Conservation (phyloP, 495 filamentous ascomycete genomes). For the Choiromyces venosus region DNA sequence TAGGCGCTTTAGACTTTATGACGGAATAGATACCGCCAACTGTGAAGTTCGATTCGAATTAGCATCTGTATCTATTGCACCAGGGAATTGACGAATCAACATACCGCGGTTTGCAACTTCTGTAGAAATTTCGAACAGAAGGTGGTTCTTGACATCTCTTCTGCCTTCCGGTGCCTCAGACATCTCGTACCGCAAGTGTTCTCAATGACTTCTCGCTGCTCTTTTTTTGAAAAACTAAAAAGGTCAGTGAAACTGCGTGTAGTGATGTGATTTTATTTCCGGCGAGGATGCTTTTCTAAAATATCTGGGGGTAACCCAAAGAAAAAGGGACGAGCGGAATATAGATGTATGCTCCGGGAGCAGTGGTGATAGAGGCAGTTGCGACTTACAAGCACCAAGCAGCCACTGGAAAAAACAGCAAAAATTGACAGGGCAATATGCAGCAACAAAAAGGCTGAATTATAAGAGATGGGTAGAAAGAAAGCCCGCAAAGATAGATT, state of each 20-base stretch:
- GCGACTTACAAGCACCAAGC: slow-evolving; percentile 34
- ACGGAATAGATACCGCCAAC: slow-evolving; percentile 99
- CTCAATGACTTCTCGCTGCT: slow-evolving; percentile 35
- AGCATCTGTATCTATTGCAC: neutral
- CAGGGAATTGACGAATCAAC: slow-evolving; percentile 26
- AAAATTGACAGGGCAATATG: slow-evolving; percentile 29
- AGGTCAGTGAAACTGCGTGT: slow-evolving; percentile 30
- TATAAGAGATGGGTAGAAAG: slow-evolving; percentile 19
- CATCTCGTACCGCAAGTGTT: slow-evolving; percentile 42
- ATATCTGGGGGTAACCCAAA: slow-evolving; percentile 19
- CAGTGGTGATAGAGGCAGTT: slow-evolving; percentile 27
- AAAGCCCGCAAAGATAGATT: slow-evolving; percentile 6
- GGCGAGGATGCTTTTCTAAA: neutral
- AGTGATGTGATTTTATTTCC: slow-evolving; percentile 26
- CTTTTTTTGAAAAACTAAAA: slow-evolving; percentile 25
- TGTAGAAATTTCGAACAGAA: slow-evolving; percentile 91
- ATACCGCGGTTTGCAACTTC: slow-evolving; percentile 93
- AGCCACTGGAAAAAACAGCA: slow-evolving; percentile 34
- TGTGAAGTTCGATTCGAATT: slow-evolving; percentile 41
- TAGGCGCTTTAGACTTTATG: slow-evolving; percentile 95
- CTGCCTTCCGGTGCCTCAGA: slow-evolving; percentile 37
- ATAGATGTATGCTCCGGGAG: slow-evolving; percentile 28
- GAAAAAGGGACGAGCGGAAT: slow-evolving; percentile 27
- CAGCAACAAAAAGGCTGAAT: slow-evolving; percentile 40
- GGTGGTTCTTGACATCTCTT: slow-evolving; percentile 69